A percentile compares a stretch with the other conserved stretches of the same genome.
phyloP scores from a whole-genome alignment of 257 asterid species.

The Solanum dulcamara region DNA sequence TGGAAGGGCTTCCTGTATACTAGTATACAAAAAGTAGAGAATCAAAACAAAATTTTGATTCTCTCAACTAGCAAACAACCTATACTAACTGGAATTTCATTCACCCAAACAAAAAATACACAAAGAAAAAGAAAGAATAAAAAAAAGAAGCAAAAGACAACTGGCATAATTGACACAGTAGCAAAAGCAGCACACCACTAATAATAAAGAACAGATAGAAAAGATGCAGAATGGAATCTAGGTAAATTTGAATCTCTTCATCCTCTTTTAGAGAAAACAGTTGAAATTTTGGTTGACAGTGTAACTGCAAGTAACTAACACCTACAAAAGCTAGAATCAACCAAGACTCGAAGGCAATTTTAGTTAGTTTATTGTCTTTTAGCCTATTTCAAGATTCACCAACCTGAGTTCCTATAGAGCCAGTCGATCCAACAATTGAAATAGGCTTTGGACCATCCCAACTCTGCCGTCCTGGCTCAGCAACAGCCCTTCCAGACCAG shows the following conservation, averaged over 20 bases:
- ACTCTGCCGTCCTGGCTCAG: conserved; percentile 43
- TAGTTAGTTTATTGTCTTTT: neutral
- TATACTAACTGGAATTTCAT: neutral
- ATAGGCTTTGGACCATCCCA: conserved; percentile 99
- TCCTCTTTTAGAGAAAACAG: neutral
- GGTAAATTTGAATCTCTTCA: neutral
- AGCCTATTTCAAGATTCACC: neutral
- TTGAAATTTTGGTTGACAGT: neutral
- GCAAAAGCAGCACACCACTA: neutral
- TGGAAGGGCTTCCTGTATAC: neutral
- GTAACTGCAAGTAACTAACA: neutral
- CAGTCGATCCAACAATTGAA: conserved; percentile 91
- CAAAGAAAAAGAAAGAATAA: neutral
- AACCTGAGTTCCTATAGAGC: conserved; percentile 99
- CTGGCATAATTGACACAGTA: conserved; percentile 1
- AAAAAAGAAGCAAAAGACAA: neutral
- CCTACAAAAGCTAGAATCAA: neutral
- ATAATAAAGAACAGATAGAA: neutral
- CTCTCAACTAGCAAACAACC: neutral
- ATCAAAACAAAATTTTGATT: neutral
- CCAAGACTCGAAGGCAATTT: neutral
- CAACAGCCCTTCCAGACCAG: conserved; percentile 90
- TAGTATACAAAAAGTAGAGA: neutral
- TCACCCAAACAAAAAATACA: neutral
- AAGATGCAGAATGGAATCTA: neutral